Base-by-base conservation (phyloP, 495 filamentous ascomycete species). In the Friedmanniomyces endolithicus region DNA sequence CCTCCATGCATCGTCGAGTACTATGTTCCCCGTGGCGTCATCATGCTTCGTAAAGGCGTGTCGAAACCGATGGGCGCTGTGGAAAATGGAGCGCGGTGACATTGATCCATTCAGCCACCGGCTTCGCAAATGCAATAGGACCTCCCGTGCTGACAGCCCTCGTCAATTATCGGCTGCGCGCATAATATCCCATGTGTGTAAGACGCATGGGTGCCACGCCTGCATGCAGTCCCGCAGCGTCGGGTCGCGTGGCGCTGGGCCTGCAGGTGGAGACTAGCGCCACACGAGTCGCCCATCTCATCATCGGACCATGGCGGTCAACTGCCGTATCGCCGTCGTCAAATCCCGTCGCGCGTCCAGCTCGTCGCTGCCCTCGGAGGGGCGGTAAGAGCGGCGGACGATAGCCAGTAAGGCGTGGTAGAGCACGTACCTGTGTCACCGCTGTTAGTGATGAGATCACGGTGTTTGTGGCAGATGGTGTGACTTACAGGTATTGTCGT, bases 401-500 rank as follows among this genome's bases (percentile, higher is more conserved):
- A 71, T 56, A 9, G 65, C 58, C 11, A 70, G 53, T 3, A 64
- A 34, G 1, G 66, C 48, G 39, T 67, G 63, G 53, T 70, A 71
- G 24, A 67, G 52, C 3, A 66, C 47, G 49, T 71, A 71, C 27
- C 69, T 71, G 33, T 6, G 7, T 14, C 2, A n/a, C 6, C n/a
- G 8, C 3, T 14, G 49, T 58, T 45, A 60, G 53, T 24, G 22
- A 17, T 0, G 20, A 25, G 4, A 6, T 24, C 19, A 3, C 6
- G 4, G 12, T 22, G 14, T 41, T 14, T 6, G 19, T 23, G 24
- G 6, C 24, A 20, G 44, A 14, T 9, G 9, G 27, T 6, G 2
- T 8, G 23, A 95, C 69, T 60, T 48, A 70, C 67, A 71, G 56
- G 22, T 67, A 59, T 40, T 63, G 60, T 31, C 68, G 59, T n/a